Percentiles rank a stretch among this genome's conserved stretches.
Conservation (phyloP, 176 grass and related monocot species). For the Aegilops sharonensis region DNA sequence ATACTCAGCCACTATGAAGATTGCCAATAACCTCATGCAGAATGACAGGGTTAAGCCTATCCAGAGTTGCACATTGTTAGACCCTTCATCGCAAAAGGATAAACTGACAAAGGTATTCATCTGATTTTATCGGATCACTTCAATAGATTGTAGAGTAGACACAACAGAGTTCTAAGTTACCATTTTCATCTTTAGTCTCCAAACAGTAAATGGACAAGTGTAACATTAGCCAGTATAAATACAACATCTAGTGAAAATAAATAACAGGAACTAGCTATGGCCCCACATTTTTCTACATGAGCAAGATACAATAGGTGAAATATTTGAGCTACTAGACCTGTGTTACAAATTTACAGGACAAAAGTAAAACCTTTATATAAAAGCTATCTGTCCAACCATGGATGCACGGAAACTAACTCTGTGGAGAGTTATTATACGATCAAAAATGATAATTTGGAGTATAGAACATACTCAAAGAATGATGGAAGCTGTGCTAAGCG, state of each 20-base stretch:
- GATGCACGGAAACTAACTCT: slow-evolving; percentile 3
- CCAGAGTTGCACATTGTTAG: slow-evolving; percentile 8
- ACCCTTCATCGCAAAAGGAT: not conserved
- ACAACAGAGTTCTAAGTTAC: not conserved
- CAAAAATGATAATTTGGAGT: slow-evolving; percentile 21
- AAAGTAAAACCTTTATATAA: not conserved
- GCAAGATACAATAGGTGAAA: not conserved
- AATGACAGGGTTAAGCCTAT: not conserved
- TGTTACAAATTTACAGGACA: slow-evolving; percentile 3
- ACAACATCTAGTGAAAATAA: not conserved
- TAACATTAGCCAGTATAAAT: not conserved
- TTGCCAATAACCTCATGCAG: not conserved
- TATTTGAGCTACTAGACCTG: not conserved
- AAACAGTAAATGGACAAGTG: not conserved
- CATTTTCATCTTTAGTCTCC: slow-evolving; percentile 7
- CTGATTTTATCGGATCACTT: not conserved
- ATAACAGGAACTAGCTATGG: not conserved
- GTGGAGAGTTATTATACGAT: not conserved
- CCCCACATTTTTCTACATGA: slow-evolving; percentile 22
- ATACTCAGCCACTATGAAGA: not conserved
- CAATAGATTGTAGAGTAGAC: slow-evolving; percentile 1
- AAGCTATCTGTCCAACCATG: not conserved
- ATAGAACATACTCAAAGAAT: slow-evolving; percentile 76
- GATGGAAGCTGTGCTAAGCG: slow-evolving; percentile 58
- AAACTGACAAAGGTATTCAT: not conserved